Base-by-base conservation (phyloP, 306 rosid genomes). In the Malus asiatica region DNA sequence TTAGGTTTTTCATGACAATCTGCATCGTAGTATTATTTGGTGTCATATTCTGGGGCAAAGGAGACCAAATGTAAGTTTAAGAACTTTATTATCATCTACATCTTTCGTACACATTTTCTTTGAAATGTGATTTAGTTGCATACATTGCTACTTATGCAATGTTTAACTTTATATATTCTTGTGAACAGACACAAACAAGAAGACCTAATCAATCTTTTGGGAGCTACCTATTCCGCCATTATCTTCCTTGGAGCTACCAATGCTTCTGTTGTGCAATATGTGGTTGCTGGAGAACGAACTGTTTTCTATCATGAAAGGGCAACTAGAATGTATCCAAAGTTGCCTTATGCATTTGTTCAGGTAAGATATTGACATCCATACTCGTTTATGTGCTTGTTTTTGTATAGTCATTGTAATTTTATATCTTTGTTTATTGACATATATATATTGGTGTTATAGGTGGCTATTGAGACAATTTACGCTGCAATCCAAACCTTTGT, bases 271-370 rank as follows among this genome's bases (percentile, higher is more conserved):
- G 91, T 90, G 45, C 93, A 88, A 48, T 86, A 93, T 0, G 82
- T 88, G 35, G 83, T 89, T 57, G 52, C 86, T 0, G 55, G 76
- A 14, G 97, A 88, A 65, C 86, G 93, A 82, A 87, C 84, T 6
- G 93, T 89, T 46, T 86, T 92, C 45, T 89, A 89, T 42, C 85
- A 88, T 2, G 97, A 92, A 88, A 88, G 88, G 72, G 93, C 95
- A 0, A 91, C 93, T 0, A 91, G 93, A 48, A 84, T 92, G 95
- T 92, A 91, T 63, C 83, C 92, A 4, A 89, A 72, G 61, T 46
- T 89, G 33, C 91, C 97, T 9, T 88, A 82, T 76, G 88, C 97
- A 23, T 73, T 92, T 46, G 90, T 89, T 15, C 97, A 89, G 87
- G 96, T 90, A 40, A 45, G 63, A 62, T 14, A 59, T 40, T 23